Conservation (phyloP, 176 grass and related monocot genomes). For the Dactylis glomerata region DNA sequence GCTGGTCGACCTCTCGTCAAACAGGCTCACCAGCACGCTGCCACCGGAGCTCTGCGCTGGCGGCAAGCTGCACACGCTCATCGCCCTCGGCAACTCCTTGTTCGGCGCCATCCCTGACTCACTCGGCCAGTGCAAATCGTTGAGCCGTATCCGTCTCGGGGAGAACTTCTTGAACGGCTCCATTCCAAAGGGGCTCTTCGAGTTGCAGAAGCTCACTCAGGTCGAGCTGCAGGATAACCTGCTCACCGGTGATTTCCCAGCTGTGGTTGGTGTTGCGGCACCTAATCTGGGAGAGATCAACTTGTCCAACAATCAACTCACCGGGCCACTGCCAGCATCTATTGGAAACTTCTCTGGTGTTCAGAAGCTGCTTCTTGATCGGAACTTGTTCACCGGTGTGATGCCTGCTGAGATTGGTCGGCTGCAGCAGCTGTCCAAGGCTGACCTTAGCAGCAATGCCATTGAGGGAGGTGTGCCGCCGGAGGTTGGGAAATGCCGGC, state of each 20-base stretch:
- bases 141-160: constrained; percentile 55
- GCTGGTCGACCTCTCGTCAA: constrained; percentile 66
- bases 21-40: constrained; percentile 69
- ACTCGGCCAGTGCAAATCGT: constrained; percentile 55
- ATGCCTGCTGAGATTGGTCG: constrained; percentile 76
- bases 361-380: constrained; percentile 92
- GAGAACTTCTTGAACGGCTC: constrained; percentile 80
- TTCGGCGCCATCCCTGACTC: constrained; percentile 62
- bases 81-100: constrained; percentile 69
- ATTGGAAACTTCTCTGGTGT: constrained; percentile 83
- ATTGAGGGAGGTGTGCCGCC: constrained; percentile 67
- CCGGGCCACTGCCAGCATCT: constrained; percentile 56
- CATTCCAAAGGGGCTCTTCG: constrained; percentile 53
- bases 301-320: constrained; percentile 86
- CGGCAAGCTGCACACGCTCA: constrained; percentile 54
- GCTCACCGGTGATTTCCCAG: constrained; percentile 69
- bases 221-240: constrained; percentile 96
- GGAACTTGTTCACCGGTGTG: constrained; percentile 57
- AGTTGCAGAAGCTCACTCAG: constrained; percentile 68
- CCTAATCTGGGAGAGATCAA: constrained; percentile 80
- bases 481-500: constrained; percentile 74
- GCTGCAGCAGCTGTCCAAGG: constrained; percentile 86
- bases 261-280: constrained; percentile 28
- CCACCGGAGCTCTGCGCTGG: constrained; percentile 63
- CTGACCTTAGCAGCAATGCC: constrained; percentile 76